Conservation (phyloP, 2,329 filamentous ascomycete genomes). For the Blastomyces parvus region DNA sequence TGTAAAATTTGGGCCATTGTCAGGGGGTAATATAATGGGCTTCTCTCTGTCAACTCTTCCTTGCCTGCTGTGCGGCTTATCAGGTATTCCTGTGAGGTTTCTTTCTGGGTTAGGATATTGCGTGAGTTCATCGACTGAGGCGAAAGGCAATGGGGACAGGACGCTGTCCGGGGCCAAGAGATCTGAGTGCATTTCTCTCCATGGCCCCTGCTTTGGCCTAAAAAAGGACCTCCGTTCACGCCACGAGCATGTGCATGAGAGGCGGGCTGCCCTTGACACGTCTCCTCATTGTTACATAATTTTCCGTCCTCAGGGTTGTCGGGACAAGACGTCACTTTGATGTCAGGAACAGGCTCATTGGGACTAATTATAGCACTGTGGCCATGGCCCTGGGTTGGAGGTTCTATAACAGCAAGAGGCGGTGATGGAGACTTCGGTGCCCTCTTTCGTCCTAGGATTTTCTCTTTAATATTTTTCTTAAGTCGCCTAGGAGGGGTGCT, state of each 20-base stretch:
- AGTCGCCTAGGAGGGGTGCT: slow-evolving; percentile 21
- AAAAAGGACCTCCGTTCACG: slow-evolving; percentile 19
- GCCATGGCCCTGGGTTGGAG: not conserved
- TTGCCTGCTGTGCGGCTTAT: not conserved
- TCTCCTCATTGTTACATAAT: slow-evolving; percentile 10
- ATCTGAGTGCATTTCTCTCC: slow-evolving; percentile 6
- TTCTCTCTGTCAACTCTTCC: not conserved
- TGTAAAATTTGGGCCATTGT: not conserved
- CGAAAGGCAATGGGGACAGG: slow-evolving; percentile 19
- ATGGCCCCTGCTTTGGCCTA: slow-evolving; percentile 16
- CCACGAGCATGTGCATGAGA: slow-evolving; percentile 18
- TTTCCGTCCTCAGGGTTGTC: not conserved
- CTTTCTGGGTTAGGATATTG: not conserved
- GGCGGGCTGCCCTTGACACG: slow-evolving; percentile 26
- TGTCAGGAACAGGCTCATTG: not conserved
- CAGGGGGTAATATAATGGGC: not conserved
- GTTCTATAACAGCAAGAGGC: not conserved
- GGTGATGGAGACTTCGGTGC: slow-evolving; percentile 10
- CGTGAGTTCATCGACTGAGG: slow-evolving; percentile 6
- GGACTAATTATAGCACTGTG: not conserved
- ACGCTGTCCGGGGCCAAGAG: slow-evolving; percentile 20
- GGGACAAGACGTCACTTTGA: not conserved
- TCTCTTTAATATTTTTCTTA: slow-evolving; percentile 10
- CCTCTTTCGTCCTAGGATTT: not conserved
- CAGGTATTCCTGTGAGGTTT: not conserved